Base-by-base conservation (phyloP, 140 eudicot species). In the Cichorium intybus region DNA sequence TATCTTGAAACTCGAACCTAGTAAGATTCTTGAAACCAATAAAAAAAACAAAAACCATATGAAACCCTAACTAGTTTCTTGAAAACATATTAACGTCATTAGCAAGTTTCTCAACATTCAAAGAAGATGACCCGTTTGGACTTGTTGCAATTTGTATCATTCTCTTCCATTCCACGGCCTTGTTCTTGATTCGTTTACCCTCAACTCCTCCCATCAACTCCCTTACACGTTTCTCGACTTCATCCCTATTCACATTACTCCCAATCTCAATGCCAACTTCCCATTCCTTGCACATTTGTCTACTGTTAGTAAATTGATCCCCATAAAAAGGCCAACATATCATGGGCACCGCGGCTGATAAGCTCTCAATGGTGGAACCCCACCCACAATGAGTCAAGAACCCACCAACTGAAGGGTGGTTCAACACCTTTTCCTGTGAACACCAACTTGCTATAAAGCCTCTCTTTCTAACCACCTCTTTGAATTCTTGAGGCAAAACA, bases 311-410 rank as follows among this genome's bases (percentile, higher is more conserved):
- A n/a, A 15, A 18, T 59, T 59, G 65, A 2, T 59, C 65, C 15
- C 24, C 53, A 9, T 17, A 60, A 22, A 34, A 60, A 11, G 66
- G 66, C 66, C 66, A 60, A 59, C 45, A 59, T 29, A 59, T 28
- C 43, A 28, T 33, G 6, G 66, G 52, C 6, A 60, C 66, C 14
- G 53, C 66, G 5, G 66, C 66, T 15, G 51, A 60, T 18, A 60
- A 28, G 53, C 52, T 60, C 26, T 60, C 66, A 10, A 60, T 6
- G 16, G 22, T 35, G 4, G 66, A 60, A 26, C 45, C 45, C 66
- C 66, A 60, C 53, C 66, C 66, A 37, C 66, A 60, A 35, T 60
- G 66, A 4, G 51, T 60, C 24, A 60, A 34, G n/a, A 60, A 60
- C 66, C 66, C 66, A 31, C 66, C 66, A 15, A 35, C 27, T 6